These are phyloP conservation scores for Ogataea nonfermentans DNA, from an alignment of 805 yeast species.

Conservation along the genomic window DNA sequence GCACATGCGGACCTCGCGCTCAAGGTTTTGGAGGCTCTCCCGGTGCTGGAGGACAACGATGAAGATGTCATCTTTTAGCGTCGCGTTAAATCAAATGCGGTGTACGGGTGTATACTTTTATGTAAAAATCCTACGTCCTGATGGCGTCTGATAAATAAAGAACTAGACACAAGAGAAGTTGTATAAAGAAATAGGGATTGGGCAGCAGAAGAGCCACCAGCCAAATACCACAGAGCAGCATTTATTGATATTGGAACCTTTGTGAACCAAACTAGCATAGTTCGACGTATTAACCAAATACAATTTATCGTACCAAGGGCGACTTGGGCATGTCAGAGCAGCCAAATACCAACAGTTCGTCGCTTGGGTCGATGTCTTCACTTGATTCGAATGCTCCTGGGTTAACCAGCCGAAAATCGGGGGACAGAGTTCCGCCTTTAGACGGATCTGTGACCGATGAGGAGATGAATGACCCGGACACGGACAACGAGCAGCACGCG, in stretches of 20 bases:
- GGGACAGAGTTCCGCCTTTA: conserved; percentile 7
- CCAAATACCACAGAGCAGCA: background rate
- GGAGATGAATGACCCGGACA: conserved; percentile 32
- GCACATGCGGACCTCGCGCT: conserved; percentile 53
- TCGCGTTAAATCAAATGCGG: conserved; percentile 1
- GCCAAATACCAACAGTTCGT: conserved; percentile 21
- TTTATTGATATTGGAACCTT: background rate
- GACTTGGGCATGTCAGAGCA: conserved; percentile 15
- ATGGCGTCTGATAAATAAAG: conserved; percentile 18
- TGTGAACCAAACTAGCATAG: background rate
- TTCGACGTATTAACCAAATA: no score
- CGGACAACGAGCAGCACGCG: conserved; percentile 35
- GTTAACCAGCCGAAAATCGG: conserved; percentile 4
- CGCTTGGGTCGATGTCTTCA: conserved; percentile 22
- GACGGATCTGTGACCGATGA: conserved; percentile 19
- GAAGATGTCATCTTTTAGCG: conserved; percentile 14
- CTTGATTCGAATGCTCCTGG: conserved; percentile 17
- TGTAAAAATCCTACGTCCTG: conserved; percentile 6
- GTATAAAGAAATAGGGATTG: conserved; percentile 4
- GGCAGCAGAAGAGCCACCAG: background rate
- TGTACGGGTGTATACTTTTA: conserved; percentile 9
- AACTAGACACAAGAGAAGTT: conserved; percentile 5
- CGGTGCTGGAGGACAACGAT: conserved; percentile 24
- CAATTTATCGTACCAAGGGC: no score
- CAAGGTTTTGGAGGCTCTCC: conserved; percentile 37